Base-by-base conservation (phyloP, 2,329 filamentous ascomycete genomes). In the Monilinia polystroma region DNA sequence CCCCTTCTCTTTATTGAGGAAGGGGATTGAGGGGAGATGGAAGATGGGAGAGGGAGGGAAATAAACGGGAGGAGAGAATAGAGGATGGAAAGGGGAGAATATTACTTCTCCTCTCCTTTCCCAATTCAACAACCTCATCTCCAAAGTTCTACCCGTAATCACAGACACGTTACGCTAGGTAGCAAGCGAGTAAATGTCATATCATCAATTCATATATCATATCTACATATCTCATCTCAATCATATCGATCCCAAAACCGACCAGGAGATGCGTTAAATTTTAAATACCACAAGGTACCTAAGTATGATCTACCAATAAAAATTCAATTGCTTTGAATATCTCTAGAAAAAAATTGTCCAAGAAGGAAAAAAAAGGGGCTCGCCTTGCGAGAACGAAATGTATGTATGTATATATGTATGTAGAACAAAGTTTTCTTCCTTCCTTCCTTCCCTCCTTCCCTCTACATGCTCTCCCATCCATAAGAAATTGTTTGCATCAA, bases 351-450 rank as follows among this genome's bases (percentile, higher is more conserved):
- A 55, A 0, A 14, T 49, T 60, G 29, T 51, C 26, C 58, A 60
- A 4, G 29, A 38, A 51, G 23, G 3, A 23, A 58, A 20, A 20
- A 23, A 32, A 60, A 49, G 32, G 45, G 58, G 58, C 58, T 60
- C 58, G 58, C 12, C 58, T 60, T 26, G 58, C 45, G 45, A 60
- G 58, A 60, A 60, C 7, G 58, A 60, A 60, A 32, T 51, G 45
- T 38, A 23, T 45, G 49, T 43, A 43, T 45, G n/a, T 38, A 23
- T 45, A 23, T 43, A 43, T 45, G n/a, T 29, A 29, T 32, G 35
- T 23, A 23, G 38, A 47, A 8, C 43, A 14, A 45, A 14, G 12
- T 26, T 32, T 38, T 43, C 58, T 26, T 38, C 58, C 58, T 38
- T 38, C 58, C 58, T 38, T 23, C 32, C 32, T 38, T 55, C 6